Evolutionary conservation across 2,329 filamentous ascomycete species (phyloP).

Genomic region (Dothideomycetidae sp.): DNA sequence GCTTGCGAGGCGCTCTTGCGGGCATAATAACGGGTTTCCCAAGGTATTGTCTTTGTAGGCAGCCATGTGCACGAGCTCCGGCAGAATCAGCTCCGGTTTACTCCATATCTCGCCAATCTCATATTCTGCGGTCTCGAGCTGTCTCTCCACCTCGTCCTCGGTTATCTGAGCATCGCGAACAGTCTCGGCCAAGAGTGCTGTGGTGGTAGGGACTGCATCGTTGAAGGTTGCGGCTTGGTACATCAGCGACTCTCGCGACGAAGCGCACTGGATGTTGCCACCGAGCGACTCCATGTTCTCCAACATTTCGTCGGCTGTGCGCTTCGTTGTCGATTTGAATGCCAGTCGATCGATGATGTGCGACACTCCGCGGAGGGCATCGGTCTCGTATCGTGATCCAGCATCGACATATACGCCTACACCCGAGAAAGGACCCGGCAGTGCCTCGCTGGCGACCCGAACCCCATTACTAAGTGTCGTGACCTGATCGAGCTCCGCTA

Average conservation of each 20-base stretch:
- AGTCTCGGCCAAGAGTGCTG: constrained; percentile 80
- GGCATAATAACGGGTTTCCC: constrained; percentile 84
- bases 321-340: constrained; percentile 70
- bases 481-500: constrained; percentile 72
- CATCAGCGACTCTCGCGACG: constrained; percentile 91
- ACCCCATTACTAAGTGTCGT: constrained; percentile 85
- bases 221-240: constrained; percentile 99
- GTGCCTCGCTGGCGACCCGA: constrained; percentile 83
- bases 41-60: constrained; percentile 94
- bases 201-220: constrained; percentile 66
- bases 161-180: constrained; percentile 76
- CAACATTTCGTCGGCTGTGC: constrained; percentile 69
- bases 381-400: constrained; percentile 85
- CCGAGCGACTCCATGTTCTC: constrained; percentile 78
- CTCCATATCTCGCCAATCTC: constrained; percentile 97
- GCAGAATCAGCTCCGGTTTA: constrained; percentile 89
- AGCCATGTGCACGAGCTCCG: constrained; percentile 87
- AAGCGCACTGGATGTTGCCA: constrained; percentile 94
- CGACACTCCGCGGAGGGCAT: constrained; percentile 71
- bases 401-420: constrained; percentile 94
- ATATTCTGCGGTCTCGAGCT: constrained; percentile 83
- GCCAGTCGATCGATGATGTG: constrained; percentile 93
- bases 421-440: constrained; percentile 87
- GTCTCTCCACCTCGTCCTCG: constrained; percentile 70
- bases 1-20: constrained; percentile 59